Conservation (phyloP, 345 rosid species). For the Arabidopsis thaliana region TAIR10.1 NC_003074.8:220501-221000, state of each 20-base stretch:
- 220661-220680: neutral
- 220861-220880: conserved; percentile 50
- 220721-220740: neutral
- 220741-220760: conserved; percentile 21
- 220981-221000: conserved; percentile 53
- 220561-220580: conserved; percentile 69
- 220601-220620: neutral
- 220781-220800: conserved; percentile 72
- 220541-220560: conserved; percentile 66
- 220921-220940: conserved; percentile 22
- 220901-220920: conserved; percentile 39
- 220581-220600: conserved; percentile 72
- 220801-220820: conserved; percentile 57
- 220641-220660: neutral
- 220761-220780: conserved; percentile 74
- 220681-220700: neutral
- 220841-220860: conserved; percentile 53
- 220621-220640: neutral
- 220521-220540: conserved; percentile 67
- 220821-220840: conserved; percentile 58
- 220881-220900: conserved; percentile 44
- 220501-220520: conserved; percentile 68
- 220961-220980: conserved; percentile 53
- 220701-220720: neutral
- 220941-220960: conserved; percentile 40